phyloP scores from a whole-genome alignment of 371 early-diverging fungal species.

The Nematocida ausubeli region DNA sequence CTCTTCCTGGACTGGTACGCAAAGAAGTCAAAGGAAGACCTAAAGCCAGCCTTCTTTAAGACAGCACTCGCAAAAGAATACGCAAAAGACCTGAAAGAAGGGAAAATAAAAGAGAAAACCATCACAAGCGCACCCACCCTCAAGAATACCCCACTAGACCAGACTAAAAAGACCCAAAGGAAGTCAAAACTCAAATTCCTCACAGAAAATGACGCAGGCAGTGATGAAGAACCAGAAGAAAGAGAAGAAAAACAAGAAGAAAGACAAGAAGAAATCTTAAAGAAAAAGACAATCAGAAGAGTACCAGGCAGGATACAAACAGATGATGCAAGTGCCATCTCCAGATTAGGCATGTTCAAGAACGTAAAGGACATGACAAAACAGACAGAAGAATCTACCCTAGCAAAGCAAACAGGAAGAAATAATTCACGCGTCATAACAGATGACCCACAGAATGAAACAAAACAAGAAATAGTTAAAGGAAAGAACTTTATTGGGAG shows the following conservation, averaged over 20 bases:
- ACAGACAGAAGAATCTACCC: neutral
- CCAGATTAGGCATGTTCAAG: slow-evolving; percentile 38
- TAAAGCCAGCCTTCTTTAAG: slow-evolving; percentile 16
- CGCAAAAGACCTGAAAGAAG: neutral
- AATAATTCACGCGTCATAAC: neutral
- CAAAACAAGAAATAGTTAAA: slow-evolving; percentile 9
- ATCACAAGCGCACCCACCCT: neutral
- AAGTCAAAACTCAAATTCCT: neutral
- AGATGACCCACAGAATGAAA: neutral
- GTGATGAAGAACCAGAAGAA: neutral
- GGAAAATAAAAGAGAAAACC: neutral
- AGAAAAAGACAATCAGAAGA: slow-evolving; percentile 19
- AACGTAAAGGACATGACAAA: slow-evolving; percentile 6
- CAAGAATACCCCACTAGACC: neutral
- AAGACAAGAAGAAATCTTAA: neutral
- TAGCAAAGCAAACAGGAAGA: neutral
- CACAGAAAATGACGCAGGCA: neutral
- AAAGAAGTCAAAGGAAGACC: slow-evolving; percentile 5
- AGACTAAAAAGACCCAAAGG: neutral
- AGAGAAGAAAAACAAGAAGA: neutral
- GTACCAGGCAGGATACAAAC: slow-evolving; percentile 35
- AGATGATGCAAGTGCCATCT: neutral
- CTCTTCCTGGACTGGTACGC: slow-evolving; percentile 42
- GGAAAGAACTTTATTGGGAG: slow-evolving; percentile 48
- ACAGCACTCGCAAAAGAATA: slow-evolving; percentile 28